These are phyloP conservation scores for Prunus mongolica DNA, from an alignment of 306 rosid genomes.

Conservation along the genomic window DNA sequence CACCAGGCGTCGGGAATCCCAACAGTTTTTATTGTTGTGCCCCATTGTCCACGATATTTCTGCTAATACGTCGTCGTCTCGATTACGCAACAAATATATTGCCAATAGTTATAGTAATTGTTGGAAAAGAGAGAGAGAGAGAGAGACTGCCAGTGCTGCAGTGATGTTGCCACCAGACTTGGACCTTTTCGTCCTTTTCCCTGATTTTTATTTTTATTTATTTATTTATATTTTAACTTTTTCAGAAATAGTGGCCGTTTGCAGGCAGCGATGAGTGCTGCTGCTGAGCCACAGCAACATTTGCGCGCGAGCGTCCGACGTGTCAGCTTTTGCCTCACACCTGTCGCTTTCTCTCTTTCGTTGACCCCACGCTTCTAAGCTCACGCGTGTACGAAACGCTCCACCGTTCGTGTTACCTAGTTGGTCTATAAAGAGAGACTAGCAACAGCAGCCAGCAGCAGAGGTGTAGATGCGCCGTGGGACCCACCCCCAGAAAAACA, in stretches of 20 bases:
- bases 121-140: not conserved
- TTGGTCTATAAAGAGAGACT: conserved; percentile 10
- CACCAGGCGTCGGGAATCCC: conserved; percentile 24
- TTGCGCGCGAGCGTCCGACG: conserved; percentile 74
- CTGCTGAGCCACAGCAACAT: conserved; percentile 66
- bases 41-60: conserved; percentile 3
- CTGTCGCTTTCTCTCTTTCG: conserved; percentile 40
- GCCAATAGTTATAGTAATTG: not conserved
- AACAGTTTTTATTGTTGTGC: conserved; percentile 7
- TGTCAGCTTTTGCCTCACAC: conserved; percentile 71
- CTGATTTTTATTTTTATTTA: not conserved
- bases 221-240: not conserved
- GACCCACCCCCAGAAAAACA: conserved; percentile 9
- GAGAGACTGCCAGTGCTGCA: not conserved
- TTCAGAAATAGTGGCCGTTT: conserved; percentile 31
- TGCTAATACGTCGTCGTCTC: conserved; percentile 29
- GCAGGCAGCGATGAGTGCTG: conserved; percentile 24
- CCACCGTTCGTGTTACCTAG: conserved; percentile 13
- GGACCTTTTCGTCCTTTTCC: conserved; percentile 17
- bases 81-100: conserved; percentile 6
- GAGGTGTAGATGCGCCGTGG: conserved; percentile 31
- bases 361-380: conserved; percentile 33
- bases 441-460: not conserved
- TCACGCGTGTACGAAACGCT: conserved; percentile 23
- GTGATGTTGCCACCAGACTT: conserved; percentile 10